Percentiles rank a stretch among this genome's conserved stretches.
Conservation (phyloP, 2,329 filamentous ascomycete genomes). For the Aspergillus sclerotialis region DNA sequence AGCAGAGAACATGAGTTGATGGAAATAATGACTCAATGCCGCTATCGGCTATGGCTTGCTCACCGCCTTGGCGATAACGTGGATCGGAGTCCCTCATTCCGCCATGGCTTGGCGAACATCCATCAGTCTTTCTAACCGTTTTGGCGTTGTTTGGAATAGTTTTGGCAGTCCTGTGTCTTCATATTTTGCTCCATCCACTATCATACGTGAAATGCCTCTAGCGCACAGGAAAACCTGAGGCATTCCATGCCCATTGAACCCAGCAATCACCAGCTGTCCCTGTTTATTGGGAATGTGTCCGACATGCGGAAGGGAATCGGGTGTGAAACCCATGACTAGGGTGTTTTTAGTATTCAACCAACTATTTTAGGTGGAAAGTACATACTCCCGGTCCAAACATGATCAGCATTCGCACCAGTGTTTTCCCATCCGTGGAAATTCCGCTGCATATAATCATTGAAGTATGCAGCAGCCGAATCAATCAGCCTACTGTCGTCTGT, state of each 20-base stretch:
- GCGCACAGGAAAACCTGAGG: conserved; percentile 56
- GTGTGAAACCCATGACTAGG: conserved; percentile 46
- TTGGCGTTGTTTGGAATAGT: conserved; percentile 23
- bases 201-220: conserved; percentile 51
- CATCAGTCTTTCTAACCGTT: conserved; percentile 13
- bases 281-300: conserved; percentile 40
- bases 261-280: conserved; percentile 50
- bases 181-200: conserved; percentile 24
- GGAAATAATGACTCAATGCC: conserved; percentile 13
- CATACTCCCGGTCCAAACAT: conserved; percentile 31
- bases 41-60: conserved; percentile 3
- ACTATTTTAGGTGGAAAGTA: conserved; percentile 2
- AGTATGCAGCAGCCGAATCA: conserved; percentile 33
- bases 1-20: conserved; percentile 12
- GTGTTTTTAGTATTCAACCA: conserved; percentile 15
- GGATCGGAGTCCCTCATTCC: neutral
- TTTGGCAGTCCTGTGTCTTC: conserved; percentile 23
- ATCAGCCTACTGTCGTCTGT: conserved; percentile 45
- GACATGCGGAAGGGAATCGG: conserved; percentile 47
- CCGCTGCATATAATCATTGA: conserved; percentile 33
- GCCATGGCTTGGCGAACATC: neutral
- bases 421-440: conserved; percentile 31
- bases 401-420: conserved; percentile 22
- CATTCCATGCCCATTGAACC: conserved; percentile 64
- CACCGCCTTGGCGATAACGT: neutral